Evolutionary conservation across 2,329 filamentous ascomycete species (phyloP).

Genomic region (Fusarium sp.): DNA sequence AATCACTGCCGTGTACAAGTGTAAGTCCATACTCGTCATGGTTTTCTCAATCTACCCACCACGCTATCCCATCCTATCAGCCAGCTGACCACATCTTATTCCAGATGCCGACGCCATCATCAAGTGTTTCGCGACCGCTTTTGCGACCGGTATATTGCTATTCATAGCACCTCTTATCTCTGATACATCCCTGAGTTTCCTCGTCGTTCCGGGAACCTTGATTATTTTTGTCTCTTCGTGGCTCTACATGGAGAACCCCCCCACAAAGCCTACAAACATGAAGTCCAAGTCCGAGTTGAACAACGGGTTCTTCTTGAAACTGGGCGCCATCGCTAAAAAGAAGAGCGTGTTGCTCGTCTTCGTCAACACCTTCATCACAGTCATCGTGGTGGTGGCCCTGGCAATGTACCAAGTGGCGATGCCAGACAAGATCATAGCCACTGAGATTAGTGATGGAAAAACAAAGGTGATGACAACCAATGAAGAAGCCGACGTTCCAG

Average conservation of each 20-base stretch:
- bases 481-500: background rate
- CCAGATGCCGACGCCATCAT: background rate
- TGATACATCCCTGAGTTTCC: background rate
- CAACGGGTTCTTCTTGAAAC: background rate
- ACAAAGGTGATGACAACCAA: background rate
- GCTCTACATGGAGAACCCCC: conserved; percentile 1
- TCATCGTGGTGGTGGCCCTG: background rate
- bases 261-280: background rate
- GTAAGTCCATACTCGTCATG: background rate
- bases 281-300: background rate
- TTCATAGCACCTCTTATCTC: background rate
- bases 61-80: background rate
- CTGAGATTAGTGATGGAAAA: background rate
- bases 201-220: background rate
- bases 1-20: background rate
- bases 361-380: background rate
- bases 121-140: background rate
- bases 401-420: background rate
- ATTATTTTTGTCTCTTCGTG: background rate
- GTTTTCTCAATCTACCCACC: accelerated
- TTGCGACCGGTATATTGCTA: background rate
- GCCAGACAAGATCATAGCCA: background rate
- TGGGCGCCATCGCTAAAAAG: background rate
- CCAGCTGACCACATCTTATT: background rate
- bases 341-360: background rate